These are phyloP conservation scores for Cudoniella acicularis DNA, from an alignment of 495 filamentous ascomycete genomes.

Conservation along the genomic window DNA sequence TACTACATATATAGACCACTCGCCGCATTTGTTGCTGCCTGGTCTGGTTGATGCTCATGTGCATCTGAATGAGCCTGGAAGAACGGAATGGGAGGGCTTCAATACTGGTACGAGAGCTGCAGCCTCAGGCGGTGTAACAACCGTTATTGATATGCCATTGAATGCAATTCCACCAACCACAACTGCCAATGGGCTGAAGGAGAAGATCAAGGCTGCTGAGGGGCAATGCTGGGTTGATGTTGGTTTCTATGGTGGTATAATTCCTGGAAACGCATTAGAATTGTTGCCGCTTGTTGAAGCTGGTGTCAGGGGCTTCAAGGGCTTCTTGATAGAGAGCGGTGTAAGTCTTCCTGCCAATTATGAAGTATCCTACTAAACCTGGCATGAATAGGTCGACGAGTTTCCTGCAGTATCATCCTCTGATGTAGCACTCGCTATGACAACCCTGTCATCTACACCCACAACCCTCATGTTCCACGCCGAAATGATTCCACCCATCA, in stretches of 20 bases:
- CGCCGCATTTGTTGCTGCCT: conserved; percentile 81
- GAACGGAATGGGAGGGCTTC: conserved; percentile 99
- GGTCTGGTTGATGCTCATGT: conserved; percentile 97
- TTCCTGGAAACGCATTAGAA: conserved; percentile 83
- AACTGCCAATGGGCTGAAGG: conserved; percentile 73
- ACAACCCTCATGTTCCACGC: conserved; percentile 98
- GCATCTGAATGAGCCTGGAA: conserved; percentile 94
- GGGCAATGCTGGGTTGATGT: conserved; percentile 98
- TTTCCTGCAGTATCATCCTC: conserved; percentile 83
- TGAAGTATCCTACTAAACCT: not conserved
- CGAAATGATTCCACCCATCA: conserved; percentile 83
- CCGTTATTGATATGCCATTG: conserved; percentile 95
- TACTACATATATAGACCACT: conserved; percentile 76
- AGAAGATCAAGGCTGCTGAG: conserved; percentile 80
- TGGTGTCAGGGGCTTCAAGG: conserved; percentile 94
- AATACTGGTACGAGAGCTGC: conserved; percentile 89
- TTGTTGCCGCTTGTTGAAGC: conserved; percentile 75
- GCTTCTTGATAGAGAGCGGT: conserved; percentile 94
- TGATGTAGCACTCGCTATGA: conserved; percentile 79
- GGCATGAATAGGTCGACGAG: conserved; percentile 68
- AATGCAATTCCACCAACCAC: conserved; percentile 98
- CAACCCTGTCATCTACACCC: conserved; percentile 64
- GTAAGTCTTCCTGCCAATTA: conserved; percentile 51
- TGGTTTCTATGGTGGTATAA: conserved; percentile 93
- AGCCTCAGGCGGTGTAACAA: conserved; percentile 96